Conservation (phyloP, 208 protist species). For the Trypanosoma boissoni region DNA sequence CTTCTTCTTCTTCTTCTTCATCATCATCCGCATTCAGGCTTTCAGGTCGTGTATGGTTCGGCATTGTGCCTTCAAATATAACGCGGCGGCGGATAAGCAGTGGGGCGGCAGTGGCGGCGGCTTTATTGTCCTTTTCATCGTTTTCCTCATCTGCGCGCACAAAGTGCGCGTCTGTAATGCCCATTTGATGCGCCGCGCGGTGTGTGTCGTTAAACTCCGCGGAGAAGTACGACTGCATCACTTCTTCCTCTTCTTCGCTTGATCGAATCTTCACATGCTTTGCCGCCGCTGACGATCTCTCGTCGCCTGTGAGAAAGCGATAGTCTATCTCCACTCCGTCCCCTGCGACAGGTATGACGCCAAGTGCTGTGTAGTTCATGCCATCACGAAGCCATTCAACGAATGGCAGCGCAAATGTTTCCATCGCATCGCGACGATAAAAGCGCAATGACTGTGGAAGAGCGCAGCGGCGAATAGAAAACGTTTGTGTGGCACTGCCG, state of each 20-base stretch:
- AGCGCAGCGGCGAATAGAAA: slow-evolving; percentile 79
- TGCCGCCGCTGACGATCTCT: too few species aligned
- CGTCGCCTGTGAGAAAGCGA: too few species aligned
- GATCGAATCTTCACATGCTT: too few species aligned
- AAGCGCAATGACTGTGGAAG: slow-evolving; percentile 63
- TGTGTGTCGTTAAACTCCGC: slow-evolving; percentile 32
- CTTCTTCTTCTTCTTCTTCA: background rate
- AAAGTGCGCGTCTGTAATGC: slow-evolving; percentile 33
- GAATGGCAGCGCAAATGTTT: slow-evolving; percentile 33
- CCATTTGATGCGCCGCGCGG: slow-evolving; percentile 43
- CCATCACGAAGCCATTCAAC: slow-evolving; percentile 30
- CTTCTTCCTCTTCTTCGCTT: slow-evolving; percentile 63
- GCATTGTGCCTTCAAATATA: too few species aligned
- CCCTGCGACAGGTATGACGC: slow-evolving; percentile 65
- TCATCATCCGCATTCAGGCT: background rate
- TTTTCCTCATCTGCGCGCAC: slow-evolving; percentile 1
- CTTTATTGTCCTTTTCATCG: background rate
- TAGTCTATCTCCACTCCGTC: slow-evolving; percentile 45
- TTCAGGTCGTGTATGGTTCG: too few species aligned
- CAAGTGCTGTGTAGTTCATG: slow-evolving; percentile 9
- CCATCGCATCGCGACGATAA: slow-evolving; percentile 27
- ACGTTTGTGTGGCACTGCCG: slow-evolving; percentile 57
- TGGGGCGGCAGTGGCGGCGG: background rate
- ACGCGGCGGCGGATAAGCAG: slow-evolving; percentile 14
- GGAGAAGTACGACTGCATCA: slow-evolving; percentile 53